Base-by-base conservation (phyloP, 495 filamentous ascomycete genomes). In the Aspergillus haitiensis region DNA sequence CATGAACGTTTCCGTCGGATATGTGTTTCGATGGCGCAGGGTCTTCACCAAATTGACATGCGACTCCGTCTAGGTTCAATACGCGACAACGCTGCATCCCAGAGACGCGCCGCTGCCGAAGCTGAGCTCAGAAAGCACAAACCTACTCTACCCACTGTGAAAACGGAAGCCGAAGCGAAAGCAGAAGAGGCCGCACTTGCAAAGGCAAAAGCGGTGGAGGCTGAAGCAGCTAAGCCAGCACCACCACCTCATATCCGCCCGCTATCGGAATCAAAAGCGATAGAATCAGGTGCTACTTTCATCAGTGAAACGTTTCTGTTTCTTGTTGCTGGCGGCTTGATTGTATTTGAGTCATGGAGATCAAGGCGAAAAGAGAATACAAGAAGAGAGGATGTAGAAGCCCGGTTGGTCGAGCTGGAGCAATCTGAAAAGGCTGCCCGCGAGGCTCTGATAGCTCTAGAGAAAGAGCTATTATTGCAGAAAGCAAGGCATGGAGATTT, bases 281-380 rank as follows among this genome's bases (percentile, higher is more conserved):
- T 99, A 32, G 94, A 99, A 69, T 83, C 92, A 7, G 96, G 96
- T 31, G 95, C 94, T 9, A 96, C 95, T 58, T 96, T 99, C 53
- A 87, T 95, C 52, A 91, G 91, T 44, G 94, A 99, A 65, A 76
- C 83, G 1, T 99, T 99, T 69, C 84, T 99, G 34, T 88, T 98
- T 56, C 54, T 84, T 5, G 91, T 98, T 12, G 95, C 89, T 3
- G 85, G 86, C 11, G 81, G 79, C 0, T 70, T 98, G 64, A 88
- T 99, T 42, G 69, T 95, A 2, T 93, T 89, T 58, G 94, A 99
- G 73, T 89, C 87, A 21, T 86, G 83, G 70, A 79, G 89, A 54
- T 83, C 87, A 5, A 82, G 87, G 49, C 75, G 85, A 59, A 98
- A 97, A 71, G 93, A 95, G 63, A 81, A 79, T 39, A 88, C 82